Conservation (phyloP, 768 basidiomycete genomes). For the Trametes maxima region DNA sequence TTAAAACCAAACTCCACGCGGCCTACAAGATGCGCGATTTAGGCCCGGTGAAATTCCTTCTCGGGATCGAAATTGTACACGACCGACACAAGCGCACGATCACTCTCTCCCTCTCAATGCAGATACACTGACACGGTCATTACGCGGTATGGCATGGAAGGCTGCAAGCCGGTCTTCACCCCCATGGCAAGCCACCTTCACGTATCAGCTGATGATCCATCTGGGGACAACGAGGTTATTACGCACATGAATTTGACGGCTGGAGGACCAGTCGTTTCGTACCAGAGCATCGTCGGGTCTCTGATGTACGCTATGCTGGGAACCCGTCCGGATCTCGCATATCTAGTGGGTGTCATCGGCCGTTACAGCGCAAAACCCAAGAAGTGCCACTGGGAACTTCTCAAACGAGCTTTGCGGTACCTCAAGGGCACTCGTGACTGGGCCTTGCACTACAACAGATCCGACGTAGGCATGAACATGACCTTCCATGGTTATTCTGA, state of each 20-base stretch:
- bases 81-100: constrained; percentile 22
- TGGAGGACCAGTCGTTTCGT: background rate
- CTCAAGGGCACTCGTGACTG: constrained; percentile 33
- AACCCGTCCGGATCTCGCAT: constrained; percentile 40
- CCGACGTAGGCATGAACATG: constrained; percentile 1
- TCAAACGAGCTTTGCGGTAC: constrained; percentile 38
- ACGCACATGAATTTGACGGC: too few relatives aligned
- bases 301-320: constrained; percentile 33
- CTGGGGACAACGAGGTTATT: background rate
- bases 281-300: constrained; percentile 21
- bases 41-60: background rate
- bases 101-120: constrained; percentile 28
- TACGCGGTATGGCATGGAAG: constrained; percentile 21
- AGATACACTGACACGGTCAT: constrained; percentile 29
- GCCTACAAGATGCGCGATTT: too few relatives aligned
- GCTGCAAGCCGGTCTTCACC: constrained; percentile 6
- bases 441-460: constrained; percentile 20
- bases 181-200: constrained; percentile 15
- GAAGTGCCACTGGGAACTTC: constrained; percentile 32
- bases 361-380: constrained; percentile 36
- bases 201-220: constrained; percentile 2
- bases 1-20: too few relatives aligned
- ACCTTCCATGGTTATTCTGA: background rate
- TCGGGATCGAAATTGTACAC: constrained; percentile 21
- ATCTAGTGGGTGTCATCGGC: constrained; percentile 33